Evolutionary conservation across 2,329 filamentous ascomycete species (phyloP).

Genomic region (Hypoxylon sp.): DNA sequence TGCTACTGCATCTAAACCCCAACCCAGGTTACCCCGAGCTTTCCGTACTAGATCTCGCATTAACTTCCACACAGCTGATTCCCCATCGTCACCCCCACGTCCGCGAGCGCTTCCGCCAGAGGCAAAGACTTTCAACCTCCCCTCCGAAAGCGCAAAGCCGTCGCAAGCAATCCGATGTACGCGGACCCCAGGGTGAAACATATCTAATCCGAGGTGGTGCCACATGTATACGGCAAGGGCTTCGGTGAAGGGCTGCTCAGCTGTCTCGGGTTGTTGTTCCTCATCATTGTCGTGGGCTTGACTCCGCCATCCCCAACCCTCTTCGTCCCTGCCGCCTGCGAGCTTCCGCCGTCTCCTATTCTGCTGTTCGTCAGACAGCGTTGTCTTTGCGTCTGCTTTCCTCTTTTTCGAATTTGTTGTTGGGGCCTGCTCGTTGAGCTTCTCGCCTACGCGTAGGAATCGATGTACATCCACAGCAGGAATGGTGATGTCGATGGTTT

Average conservation of each 20-base stretch:
- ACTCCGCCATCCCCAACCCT: conserved; percentile 67
- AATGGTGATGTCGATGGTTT: conserved; percentile 67
- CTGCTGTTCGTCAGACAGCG: conserved; percentile 37
- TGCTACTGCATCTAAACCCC: conserved; percentile 11
- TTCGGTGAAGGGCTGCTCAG: conserved; percentile 63
- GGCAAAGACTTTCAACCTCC: conserved; percentile 64
- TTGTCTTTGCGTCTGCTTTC: conserved; percentile 29
- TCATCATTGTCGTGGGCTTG: neutral
- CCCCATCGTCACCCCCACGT: conserved; percentile 5
- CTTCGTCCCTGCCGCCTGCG: conserved; percentile 64
- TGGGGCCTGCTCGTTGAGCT: conserved; percentile 23
- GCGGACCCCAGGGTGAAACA: conserved; percentile 69
- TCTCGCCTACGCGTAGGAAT: conserved; percentile 62
- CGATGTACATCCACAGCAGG: conserved; percentile 62
- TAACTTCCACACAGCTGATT: conserved; percentile 38
- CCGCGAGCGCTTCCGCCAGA: conserved; percentile 22
- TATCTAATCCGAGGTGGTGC: conserved; percentile 67
- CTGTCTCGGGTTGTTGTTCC: conserved; percentile 6
- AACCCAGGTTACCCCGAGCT: conserved; percentile 27
- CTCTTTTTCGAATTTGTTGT: conserved; percentile 54
- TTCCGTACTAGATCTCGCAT: conserved; percentile 36
- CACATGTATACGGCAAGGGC: conserved; percentile 66
- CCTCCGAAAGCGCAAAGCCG: conserved; percentile 69
- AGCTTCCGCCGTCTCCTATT: conserved; percentile 60
- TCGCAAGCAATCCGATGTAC: conserved; percentile 69